Base-by-base conservation (phyloP, 768 basidiomycete species). In the Serendipita vermifera region DNA sequence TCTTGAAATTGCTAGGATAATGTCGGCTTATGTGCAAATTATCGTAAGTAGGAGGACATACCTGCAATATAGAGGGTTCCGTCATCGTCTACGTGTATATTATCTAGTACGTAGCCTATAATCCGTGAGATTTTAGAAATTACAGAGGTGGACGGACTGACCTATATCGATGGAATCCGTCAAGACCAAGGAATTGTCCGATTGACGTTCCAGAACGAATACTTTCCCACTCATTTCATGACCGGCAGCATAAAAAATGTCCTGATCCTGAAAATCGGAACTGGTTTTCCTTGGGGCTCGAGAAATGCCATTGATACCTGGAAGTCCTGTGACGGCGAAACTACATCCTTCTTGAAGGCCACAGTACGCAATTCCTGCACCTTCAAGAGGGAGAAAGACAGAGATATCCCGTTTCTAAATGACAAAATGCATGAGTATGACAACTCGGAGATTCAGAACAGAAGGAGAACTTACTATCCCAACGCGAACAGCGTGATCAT, bases 41-140 rank as follows among this genome's bases (percentile, higher is more conserved):
- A 22, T 20, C 35, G 11, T 41, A 29, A 13, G 32, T 36, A 22
- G 35, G n/a, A 14, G 35, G 17, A 58, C 69, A 57, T 58, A 80
- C 82, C 76, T 58, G 83, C 79, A 22, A 72, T 76, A 79, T 81
- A 85, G 20, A 86, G 63, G 7, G 72, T 73, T 5, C 82, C 84
- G 33, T 80, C 69, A 22, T 71, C 65, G 59, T 83, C 83, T 4
- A 85, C 64, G 35, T 76, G 69, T 1, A 82, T 62, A 62, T 87
- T 86, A 62, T 87, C 86, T 60, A 82, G 40, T 3, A 60, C 64
- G 31, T 74, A 71, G 62, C 78, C 81, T 78, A 57, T 29, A 58
- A 5, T 13, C 59, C 48, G 27, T 53, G 51, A 58, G 55, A 46
- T 15, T 26, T 22, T n/a, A 20, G 5, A 5, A 13, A 26, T 9